These are phyloP conservation scores for Aspergillus mulundensis DNA, from an alignment of 495 filamentous ascomycete species.

Conservation along the genomic window DNA sequence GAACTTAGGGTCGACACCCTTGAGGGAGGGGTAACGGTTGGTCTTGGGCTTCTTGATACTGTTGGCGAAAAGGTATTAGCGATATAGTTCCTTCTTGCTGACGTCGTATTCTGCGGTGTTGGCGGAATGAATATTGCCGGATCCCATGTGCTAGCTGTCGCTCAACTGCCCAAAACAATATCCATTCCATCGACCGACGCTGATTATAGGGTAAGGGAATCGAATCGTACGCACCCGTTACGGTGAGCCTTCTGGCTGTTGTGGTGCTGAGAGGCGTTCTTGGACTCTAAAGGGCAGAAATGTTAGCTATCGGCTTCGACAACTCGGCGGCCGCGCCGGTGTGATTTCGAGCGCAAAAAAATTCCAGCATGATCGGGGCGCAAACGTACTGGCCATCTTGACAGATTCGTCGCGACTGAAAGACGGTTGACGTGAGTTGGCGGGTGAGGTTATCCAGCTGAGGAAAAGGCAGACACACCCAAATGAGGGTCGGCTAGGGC, in stretches of 20 bases:
- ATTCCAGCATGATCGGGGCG: background rate
- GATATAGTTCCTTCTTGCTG: slow-evolving; percentile 8
- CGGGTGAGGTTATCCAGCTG: slow-evolving; percentile 26
- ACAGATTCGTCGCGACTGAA: slow-evolving; percentile 43
- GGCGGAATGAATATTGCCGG: background rate
- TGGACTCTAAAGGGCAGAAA: slow-evolving; percentile 66
- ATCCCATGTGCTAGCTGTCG: background rate
- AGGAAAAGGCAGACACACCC: slow-evolving; percentile 23
- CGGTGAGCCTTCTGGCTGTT: slow-evolving; percentile 92
- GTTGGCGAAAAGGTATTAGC: slow-evolving; percentile 31
- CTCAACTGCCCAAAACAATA: slow-evolving; percentile 9
- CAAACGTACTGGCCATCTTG: slow-evolving; percentile 51
- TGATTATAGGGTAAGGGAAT: background rate
- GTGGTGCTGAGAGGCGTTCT: slow-evolving; percentile 99
- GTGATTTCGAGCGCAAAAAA: background rate
- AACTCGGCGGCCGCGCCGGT: background rate
- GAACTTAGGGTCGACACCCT: slow-evolving; percentile 99
- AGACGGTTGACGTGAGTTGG: slow-evolving; percentile 30
- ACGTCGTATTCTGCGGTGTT: background rate
- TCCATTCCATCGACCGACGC: background rate
- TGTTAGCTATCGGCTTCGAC: slow-evolving; percentile 24
- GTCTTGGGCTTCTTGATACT: slow-evolving; percentile 99
- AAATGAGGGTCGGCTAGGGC: slow-evolving; percentile 38
- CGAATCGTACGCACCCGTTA: slow-evolving; percentile 72
- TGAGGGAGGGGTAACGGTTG: slow-evolving; percentile 95